A percentile compares a stretch with the other conserved stretches of the same genome.
These are phyloP conservation scores for Tuber borchii DNA, from an alignment of 495 filamentous ascomycete species.

Conservation along the genomic window DNA sequence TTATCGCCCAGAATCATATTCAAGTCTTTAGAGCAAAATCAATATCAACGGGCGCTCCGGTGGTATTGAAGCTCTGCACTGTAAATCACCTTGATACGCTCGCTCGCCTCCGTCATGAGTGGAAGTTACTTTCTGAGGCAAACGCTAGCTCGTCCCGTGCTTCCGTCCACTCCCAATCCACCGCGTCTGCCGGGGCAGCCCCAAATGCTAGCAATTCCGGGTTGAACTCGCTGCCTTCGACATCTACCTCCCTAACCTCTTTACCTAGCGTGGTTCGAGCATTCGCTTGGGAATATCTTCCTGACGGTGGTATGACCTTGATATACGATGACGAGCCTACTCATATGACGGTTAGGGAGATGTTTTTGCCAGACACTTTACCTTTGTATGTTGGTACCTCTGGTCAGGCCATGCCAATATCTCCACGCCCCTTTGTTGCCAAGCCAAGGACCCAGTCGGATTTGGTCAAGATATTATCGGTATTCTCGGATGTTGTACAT, in stretches of 20 bases:
- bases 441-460: slow-evolving; percentile 40
- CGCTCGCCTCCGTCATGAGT: slow-evolving; percentile 41
- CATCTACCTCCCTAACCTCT: slow-evolving; percentile 11
- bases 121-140: slow-evolving; percentile 39
- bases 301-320: slow-evolving; percentile 39
- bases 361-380: slow-evolving; percentile 35
- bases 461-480: slow-evolving; percentile 40
- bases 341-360: slow-evolving; percentile 36
- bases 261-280: slow-evolving; percentile 35
- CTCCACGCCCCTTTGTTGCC: slow-evolving; percentile 21
- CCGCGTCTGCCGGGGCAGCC: slow-evolving; percentile 10
- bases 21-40: slow-evolving; percentile 40
- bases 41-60: slow-evolving; percentile 29
- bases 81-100: slow-evolving; percentile 42
- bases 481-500: slow-evolving; percentile 40
- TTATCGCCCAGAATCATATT: slow-evolving; percentile 35
- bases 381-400: slow-evolving; percentile 20
- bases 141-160: slow-evolving; percentile 10
- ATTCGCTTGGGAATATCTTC: slow-evolving; percentile 41
- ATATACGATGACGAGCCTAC: slow-evolving; percentile 32
- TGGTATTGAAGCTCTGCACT: slow-evolving; percentile 40
- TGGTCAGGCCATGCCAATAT: background rate
- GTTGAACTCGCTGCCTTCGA: background rate
- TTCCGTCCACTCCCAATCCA: slow-evolving; percentile 15
- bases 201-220: slow-evolving; percentile 1